Percentiles rank a stretch among this genome's conserved stretches.
phyloP scores from a whole-genome alignment of 257 asterid species.

The Fraxinus quadrangulata region DNA sequence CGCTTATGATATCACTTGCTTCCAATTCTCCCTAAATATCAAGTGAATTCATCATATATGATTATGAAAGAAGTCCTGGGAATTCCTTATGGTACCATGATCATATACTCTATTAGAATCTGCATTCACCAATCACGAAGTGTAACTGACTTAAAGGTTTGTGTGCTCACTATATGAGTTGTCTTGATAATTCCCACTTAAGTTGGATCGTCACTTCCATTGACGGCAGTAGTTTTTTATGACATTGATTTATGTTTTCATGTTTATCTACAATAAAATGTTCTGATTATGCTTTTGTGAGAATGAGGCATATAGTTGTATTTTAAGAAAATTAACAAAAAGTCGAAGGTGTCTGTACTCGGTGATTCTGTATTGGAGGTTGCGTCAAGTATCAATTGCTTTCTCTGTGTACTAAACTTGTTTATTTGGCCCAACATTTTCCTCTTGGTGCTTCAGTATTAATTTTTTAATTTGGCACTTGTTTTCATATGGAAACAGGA shows the following conservation, averaged over 20 bases:
- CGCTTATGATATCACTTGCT: background rate
- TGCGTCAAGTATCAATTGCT: background rate
- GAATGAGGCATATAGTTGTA: background rate
- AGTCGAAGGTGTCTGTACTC: constrained; percentile 14
- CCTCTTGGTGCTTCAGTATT: background rate
- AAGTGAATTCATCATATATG: background rate
- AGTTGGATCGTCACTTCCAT: background rate
- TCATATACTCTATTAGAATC: background rate
- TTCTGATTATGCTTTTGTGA: background rate
- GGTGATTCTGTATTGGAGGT: background rate
- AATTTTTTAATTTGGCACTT: background rate
- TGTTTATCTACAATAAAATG: background rate
- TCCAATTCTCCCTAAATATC: background rate
- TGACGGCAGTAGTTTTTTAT: background rate
- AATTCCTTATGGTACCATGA: background rate
- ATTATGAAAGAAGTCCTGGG: background rate
- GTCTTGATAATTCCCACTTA: background rate
- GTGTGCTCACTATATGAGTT: background rate
- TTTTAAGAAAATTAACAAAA: constrained; percentile 12
- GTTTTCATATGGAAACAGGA: constrained; percentile 54
- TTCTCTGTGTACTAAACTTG: background rate
- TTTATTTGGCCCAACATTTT: background rate
- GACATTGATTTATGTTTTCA: background rate
- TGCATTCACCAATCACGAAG: background rate
- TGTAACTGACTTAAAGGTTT: background rate